A percentile compares a stretch with the other conserved stretches of the same genome.
phyloP scores from a whole-genome alignment of 192 early-diverging fungal species.

The Coemansia sp. region DNA sequence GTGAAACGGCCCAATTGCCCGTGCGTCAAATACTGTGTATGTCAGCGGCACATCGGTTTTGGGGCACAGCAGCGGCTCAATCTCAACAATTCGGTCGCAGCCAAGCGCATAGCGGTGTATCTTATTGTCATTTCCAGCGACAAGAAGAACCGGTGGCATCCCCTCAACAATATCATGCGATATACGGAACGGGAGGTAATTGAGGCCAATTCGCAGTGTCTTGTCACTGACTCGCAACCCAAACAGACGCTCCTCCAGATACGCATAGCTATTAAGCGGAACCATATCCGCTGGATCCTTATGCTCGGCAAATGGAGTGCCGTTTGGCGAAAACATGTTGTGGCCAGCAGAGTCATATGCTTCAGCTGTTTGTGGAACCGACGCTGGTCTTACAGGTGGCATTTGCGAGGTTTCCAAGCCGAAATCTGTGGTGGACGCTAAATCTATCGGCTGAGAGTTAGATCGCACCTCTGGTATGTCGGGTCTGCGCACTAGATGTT shows the following conservation, averaged over 20 bases:
- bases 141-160: conserved; percentile 41
- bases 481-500: not conserved
- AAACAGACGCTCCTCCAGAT: conserved; percentile 51
- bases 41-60: conserved; percentile 34
- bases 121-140: conserved; percentile 47
- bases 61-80: conserved; percentile 45
- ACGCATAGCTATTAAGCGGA: conserved; percentile 44
- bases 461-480: conserved; percentile 1
- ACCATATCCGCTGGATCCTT: conserved; percentile 5
- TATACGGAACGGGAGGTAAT: conserved; percentile 52
- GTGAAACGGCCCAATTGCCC: conserved; percentile 44
- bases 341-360: not conserved
- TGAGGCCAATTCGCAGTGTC: conserved; percentile 30
- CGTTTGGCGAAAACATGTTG: not conserved
- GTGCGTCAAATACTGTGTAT: conserved; percentile 45
- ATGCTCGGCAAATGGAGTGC: not conserved
- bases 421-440: not conserved
- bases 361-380: not conserved
- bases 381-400: not conserved
- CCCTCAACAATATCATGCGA: conserved; percentile 47
- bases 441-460: not conserved
- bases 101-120: conserved; percentile 53
- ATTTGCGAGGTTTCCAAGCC: not conserved
- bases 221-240: conserved; percentile 15
- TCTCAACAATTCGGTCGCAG: conserved; percentile 38